phyloP scores from a whole-genome alignment of 164 flowering plant genomes.

The Aristolochia contorta region DNA sequence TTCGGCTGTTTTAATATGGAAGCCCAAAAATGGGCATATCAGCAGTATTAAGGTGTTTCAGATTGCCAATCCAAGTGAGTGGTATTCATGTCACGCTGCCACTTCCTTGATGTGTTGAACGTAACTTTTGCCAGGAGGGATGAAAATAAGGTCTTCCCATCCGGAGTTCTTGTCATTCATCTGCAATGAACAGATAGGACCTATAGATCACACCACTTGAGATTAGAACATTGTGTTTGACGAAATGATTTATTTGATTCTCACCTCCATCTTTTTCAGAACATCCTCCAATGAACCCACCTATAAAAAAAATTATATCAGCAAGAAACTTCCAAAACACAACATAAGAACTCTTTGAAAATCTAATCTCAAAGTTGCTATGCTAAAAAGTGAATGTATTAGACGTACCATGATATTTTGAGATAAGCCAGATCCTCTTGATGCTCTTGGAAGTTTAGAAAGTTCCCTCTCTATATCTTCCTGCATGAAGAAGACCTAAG shows the following conservation, averaged over 20 bases:
- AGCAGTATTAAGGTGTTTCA: no score
- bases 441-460: slow-evolving; percentile 42
- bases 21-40: background rate
- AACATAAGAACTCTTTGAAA: no score
- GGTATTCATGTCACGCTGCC: slow-evolving; percentile 25
- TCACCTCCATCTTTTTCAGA: slow-evolving; percentile 91
- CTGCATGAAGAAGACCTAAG: slow-evolving; percentile 25
- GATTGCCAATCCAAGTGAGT: no score
- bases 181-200: slow-evolving; percentile 20
- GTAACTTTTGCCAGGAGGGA: slow-evolving; percentile 93
- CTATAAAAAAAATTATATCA: slow-evolving; percentile 25
- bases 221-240: background rate
- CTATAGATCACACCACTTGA: background rate
- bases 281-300: slow-evolving; percentile 95
- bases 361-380: no score
- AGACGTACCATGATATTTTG: slow-evolving; percentile 66
- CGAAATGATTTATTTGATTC: background rate
- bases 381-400: background rate
- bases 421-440: slow-evolving; percentile 48
- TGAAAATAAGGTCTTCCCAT: slow-evolving; percentile 91
- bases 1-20: slow-evolving; percentile 19
- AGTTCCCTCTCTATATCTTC: slow-evolving; percentile 90
- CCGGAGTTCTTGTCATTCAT: slow-evolving; percentile 70
- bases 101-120: slow-evolving; percentile 73
- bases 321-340: no score